phyloP scores from a whole-genome alignment of 2,329 filamentous ascomycete genomes.

The Talaromyces amestolkiae region DNA sequence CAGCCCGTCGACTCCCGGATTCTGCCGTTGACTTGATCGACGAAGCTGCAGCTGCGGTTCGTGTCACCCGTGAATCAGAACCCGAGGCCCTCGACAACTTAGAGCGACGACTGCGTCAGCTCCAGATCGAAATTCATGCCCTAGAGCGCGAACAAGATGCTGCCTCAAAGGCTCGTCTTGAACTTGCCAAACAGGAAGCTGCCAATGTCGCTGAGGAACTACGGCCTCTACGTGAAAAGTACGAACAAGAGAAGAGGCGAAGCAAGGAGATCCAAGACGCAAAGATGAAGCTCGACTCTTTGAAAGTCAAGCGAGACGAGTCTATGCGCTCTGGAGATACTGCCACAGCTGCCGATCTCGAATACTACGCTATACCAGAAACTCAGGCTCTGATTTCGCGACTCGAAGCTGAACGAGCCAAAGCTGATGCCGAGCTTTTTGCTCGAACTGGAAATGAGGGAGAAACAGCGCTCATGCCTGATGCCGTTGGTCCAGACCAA shows the following conservation, averaged over 20 bases:
- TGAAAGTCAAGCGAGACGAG: slow-evolving; percentile 89
- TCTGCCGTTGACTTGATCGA: slow-evolving; percentile 96
- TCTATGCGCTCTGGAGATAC: slow-evolving; percentile 85
- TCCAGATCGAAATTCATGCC: slow-evolving; percentile 96
- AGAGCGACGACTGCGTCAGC: slow-evolving; percentile 82
- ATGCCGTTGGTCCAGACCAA: slow-evolving; percentile 92
- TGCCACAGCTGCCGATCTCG: slow-evolving; percentile 83
- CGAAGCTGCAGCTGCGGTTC: slow-evolving; percentile 93
- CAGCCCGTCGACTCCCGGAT: slow-evolving; percentile 83
- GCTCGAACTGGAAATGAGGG: slow-evolving; percentile 59
- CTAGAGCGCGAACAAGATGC: slow-evolving; percentile 92
- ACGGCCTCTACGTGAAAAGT: slow-evolving; percentile 87
- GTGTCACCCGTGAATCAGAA: slow-evolving; percentile 92
- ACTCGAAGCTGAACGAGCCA: slow-evolving; percentile 76
- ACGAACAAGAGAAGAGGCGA: slow-evolving; percentile 86
- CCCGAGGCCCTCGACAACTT: slow-evolving; percentile 94
- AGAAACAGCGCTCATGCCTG: slow-evolving; percentile 71
- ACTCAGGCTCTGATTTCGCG: slow-evolving; percentile 75
- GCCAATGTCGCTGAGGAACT: slow-evolving; percentile 94
- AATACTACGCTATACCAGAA: slow-evolving; percentile 96
- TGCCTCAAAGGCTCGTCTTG: slow-evolving; percentile 78
- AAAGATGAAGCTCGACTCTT: slow-evolving; percentile 88
- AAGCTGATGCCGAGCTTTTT: slow-evolving; percentile 67
- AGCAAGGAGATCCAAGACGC: slow-evolving; percentile 90
- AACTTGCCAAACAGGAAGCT: slow-evolving; percentile 81